phyloP scores from a whole-genome alignment of 352 stramenopile species.

The Salisapilia sapeloensis region DNA sequence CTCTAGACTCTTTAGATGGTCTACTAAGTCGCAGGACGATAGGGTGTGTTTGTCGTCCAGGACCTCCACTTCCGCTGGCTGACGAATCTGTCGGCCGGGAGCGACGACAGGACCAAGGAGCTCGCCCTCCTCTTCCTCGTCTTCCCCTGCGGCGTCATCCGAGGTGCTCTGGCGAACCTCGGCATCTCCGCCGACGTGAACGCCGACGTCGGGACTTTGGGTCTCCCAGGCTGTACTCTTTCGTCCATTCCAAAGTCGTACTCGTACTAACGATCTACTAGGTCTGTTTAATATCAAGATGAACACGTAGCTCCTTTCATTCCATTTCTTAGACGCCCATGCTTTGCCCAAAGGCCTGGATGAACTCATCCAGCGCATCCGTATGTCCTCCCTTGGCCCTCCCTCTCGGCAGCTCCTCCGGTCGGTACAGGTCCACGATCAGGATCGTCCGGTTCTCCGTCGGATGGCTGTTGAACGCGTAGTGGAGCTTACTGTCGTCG shows the following conservation, averaged over 20 bases:
- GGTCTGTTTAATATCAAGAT: slow-evolving; percentile 88
- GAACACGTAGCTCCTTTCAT: too few relatives aligned
- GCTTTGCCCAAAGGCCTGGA: slow-evolving; percentile 50
- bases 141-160: slow-evolving; percentile 91
- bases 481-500: slow-evolving; percentile 85
- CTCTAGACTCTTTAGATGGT: neutral
- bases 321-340: slow-evolving; percentile 1
- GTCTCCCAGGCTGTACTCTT: slow-evolving; percentile 80
- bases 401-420: slow-evolving; percentile 57
- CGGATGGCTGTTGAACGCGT: slow-evolving; percentile 65
- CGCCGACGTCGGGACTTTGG: slow-evolving; percentile 82
- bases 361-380: slow-evolving; percentile 81
- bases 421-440: slow-evolving; percentile 80
- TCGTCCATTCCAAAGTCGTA: neutral
- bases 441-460: slow-evolving; percentile 55
- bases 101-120: slow-evolving; percentile 73
- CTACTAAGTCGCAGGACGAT: neutral
- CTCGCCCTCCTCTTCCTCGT: slow-evolving; percentile 88
- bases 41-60: slow-evolving; percentile 90
- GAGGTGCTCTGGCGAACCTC: slow-evolving; percentile 88
- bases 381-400: slow-evolving; percentile 71
- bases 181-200: slow-evolving; percentile 91
- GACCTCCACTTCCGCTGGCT: slow-evolving; percentile 92
- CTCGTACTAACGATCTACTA: slow-evolving; percentile 7
- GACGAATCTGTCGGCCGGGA: slow-evolving; percentile 54